These are phyloP conservation scores for Russula sp. DNA, from an alignment of 768 basidiomycete genomes.

Conservation along the genomic window DNA sequence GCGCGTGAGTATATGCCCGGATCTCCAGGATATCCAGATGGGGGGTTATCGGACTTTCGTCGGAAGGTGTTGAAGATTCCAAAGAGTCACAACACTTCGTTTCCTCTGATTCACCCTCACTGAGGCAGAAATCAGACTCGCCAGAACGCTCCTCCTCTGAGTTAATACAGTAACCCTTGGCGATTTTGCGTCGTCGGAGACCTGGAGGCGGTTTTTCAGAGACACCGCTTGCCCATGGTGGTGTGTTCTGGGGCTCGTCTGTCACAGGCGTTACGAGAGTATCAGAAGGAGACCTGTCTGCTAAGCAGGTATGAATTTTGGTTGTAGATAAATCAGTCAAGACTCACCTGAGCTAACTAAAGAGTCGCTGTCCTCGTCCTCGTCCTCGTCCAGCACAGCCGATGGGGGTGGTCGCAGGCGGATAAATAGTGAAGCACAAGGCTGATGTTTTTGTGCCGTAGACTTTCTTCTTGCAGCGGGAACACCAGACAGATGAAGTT, in stretches of 20 bases:
- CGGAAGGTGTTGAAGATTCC: conserved; percentile 19
- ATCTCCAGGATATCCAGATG: conserved; percentile 27
- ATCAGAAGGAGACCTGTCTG: conserved; percentile 26
- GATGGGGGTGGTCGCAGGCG: conserved; percentile 25
- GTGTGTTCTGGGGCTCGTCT: conserved; percentile 11
- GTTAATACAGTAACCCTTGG: conserved; percentile 21
- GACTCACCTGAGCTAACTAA: conserved; percentile 18
- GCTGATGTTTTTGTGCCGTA: conserved; percentile 21
- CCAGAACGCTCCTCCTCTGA: conserved; percentile 30
- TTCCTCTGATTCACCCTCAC: conserved; percentile 34
- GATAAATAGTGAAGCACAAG: conserved; percentile 23
- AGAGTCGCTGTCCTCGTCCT: conserved; percentile 14
- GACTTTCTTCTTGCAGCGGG: conserved; percentile 23
- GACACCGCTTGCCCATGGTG: conserved; percentile 19
- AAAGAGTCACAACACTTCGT: conserved; percentile 15
- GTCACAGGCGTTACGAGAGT: conserved; percentile 22
- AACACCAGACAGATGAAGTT: conserved; percentile 24
- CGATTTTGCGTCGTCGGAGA: conserved; percentile 25
- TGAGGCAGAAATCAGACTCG: conserved; percentile 43
- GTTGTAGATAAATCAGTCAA: neutral
- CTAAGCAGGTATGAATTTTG: neutral
- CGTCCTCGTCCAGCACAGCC: neutral
- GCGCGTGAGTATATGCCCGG: neutral
- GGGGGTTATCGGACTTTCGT: conserved; percentile 1
- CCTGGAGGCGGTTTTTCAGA: conserved; percentile 13